Evolutionary conservation across 805 yeast species (phyloP).

Genomic region (Yamadazyma sp.): DNA sequence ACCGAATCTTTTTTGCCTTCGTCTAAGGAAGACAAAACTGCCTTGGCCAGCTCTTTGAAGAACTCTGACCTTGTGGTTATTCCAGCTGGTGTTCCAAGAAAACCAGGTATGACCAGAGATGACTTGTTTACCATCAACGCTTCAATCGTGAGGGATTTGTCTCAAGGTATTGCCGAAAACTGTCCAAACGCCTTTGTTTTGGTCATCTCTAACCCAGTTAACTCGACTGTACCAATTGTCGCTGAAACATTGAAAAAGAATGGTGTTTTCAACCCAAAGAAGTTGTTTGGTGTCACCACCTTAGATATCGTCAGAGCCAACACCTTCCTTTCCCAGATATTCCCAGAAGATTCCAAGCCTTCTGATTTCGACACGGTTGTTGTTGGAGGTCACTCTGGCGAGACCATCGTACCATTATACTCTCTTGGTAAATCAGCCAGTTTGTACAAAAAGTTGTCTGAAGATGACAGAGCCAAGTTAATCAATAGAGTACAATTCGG

Average conservation of each 20-base stretch:
- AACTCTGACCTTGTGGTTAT: slow-evolving; percentile 51
- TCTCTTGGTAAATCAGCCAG: slow-evolving; percentile 42
- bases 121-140: slow-evolving; percentile 85
- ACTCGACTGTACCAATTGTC: slow-evolving; percentile 88
- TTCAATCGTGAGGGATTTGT: slow-evolving; percentile 70
- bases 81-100: slow-evolving; percentile 92
- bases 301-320: slow-evolving; percentile 87
- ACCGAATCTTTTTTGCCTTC: slow-evolving; percentile 64
- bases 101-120: slow-evolving; percentile 94
- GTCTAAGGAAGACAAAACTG: slow-evolving; percentile 47
- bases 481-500: slow-evolving; percentile 91
- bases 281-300: slow-evolving; percentile 85
- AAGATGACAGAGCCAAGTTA: slow-evolving; percentile 64
- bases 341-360: slow-evolving; percentile 43
- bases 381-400: slow-evolving; percentile 94
- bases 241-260: slow-evolving; percentile 71
- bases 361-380: slow-evolving; percentile 67
- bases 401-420: slow-evolving; percentile 86
- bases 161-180: slow-evolving; percentile 68
- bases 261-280: slow-evolving; percentile 68
- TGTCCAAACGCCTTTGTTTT: slow-evolving; percentile 77
- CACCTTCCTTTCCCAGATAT: slow-evolving; percentile 65
- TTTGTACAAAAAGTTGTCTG: slow-evolving; percentile 45
- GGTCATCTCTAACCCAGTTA: slow-evolving; percentile 90
- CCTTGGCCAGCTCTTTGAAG: slow-evolving; percentile 44